Base-by-base conservation (phyloP, 331 rosid genomes). In the Cydonia oblonga region DNA sequence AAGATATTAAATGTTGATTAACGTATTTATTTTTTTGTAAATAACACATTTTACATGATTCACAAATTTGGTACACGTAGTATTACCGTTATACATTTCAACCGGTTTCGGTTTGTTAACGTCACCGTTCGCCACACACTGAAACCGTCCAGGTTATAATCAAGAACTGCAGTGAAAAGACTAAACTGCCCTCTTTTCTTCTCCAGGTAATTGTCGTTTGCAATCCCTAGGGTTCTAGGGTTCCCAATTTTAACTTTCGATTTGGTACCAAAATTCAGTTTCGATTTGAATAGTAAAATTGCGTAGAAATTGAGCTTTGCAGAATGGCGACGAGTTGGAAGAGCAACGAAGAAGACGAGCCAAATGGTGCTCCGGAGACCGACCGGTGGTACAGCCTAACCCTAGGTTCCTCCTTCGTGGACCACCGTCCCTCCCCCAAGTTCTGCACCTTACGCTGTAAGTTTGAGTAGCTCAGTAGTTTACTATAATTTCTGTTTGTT, bases 361-460 rank as follows among this genome's bases (percentile, higher is more conserved):
- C 72, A 40, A 52, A n/a, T 22, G 51, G 35, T 26, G 72, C 72
- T 68, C 72, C 72, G 13, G 72, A 40, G 58, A 57, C 72, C n/a
- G 72, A 28, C 23, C 52, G 35, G 30, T 68, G 72, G 72, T 68
- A 68, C 33, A 44, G 51, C 72, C 32, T 68, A 26, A 28, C 54
- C 23, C 22, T 68, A 44, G 72, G 72, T 68, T 26, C 72, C 6
- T 68, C 72, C 32, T 68, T 68, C 4, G 32, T 40, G 60, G 72
- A 68, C 22, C 33, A 49, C 60, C 60, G 32, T 9, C 23, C 58
- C 32, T 68, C 72, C 32, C 72, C 58, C 7, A 68, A 28, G 32
- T 46, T 68, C 72, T 68, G 72, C 35, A 25, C 72, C 59, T 68
- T 68, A 24, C 72, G 72, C 13, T 68, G 72, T 68, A 29, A 68